Conservation (phyloP, 2,329 filamentous ascomycete genomes). For the Sporothrix luriei region DNA sequence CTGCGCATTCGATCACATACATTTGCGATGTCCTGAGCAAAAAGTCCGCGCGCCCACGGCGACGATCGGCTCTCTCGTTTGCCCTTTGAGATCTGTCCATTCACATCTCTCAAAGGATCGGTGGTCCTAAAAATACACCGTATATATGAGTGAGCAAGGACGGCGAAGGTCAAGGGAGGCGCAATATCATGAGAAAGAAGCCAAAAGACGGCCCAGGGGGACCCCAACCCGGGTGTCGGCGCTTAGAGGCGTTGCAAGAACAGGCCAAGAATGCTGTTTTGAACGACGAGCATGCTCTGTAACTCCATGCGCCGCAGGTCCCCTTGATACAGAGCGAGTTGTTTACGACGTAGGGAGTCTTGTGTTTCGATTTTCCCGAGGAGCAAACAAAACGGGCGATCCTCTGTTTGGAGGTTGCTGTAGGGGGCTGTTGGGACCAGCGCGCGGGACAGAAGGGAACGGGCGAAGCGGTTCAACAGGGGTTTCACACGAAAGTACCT, state of each 20-base stretch:
- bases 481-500: not conserved
- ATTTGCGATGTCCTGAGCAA: not conserved
- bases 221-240: not conserved
- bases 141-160: not conserved
- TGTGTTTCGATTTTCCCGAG: constrained; percentile 3
- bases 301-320: not conserved
- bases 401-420: not conserved
- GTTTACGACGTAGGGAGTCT: too few relatives aligned
- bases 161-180: not conserved
- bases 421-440: not conserved
- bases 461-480: not conserved
- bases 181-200: not conserved
- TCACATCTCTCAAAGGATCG: not conserved
- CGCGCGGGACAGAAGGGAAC: not conserved
- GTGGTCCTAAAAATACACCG: constrained; percentile 1
- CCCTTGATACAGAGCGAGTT: not conserved
- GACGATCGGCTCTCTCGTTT: not conserved
- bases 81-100: not conserved
- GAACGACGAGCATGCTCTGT: not conserved
- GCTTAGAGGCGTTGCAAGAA: constrained; percentile 6
- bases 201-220: not conserved
- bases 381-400: constrained; percentile 13
- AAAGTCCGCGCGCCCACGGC: not conserved
- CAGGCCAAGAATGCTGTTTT: not conserved
- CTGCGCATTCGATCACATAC: not conserved